Conservation (phyloP, 257 asterid genomes). For the Solanum clarkiae region DNA sequence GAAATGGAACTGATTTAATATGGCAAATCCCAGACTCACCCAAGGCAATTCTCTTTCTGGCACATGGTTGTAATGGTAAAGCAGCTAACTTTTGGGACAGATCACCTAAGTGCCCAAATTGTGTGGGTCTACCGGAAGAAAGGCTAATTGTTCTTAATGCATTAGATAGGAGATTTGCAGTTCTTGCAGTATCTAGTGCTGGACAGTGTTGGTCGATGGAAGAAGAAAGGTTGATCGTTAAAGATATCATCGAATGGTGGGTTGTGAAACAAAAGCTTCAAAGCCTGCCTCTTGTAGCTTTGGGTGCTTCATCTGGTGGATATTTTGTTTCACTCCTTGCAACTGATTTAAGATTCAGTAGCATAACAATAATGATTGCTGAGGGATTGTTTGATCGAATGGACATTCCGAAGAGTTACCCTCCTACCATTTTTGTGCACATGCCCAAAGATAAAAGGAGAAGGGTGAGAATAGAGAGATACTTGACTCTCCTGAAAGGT, state of each 20-base stretch:
- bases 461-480: conserved; percentile 41
- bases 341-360: conserved; percentile 30
- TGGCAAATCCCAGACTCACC: conserved; percentile 85
- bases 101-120: conserved; percentile 52
- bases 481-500: conserved; percentile 35
- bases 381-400: conserved; percentile 68
- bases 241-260: conserved; percentile 60
- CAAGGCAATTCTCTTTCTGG: conserved; percentile 70
- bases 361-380: conserved; percentile 66
- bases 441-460: conserved; percentile 90
- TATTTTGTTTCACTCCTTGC: conserved; percentile 83
- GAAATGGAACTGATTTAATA: conserved; percentile 59
- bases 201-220: conserved; percentile 77
- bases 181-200: conserved; percentile 65
- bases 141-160: conserved; percentile 76
- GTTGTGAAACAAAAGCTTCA: conserved; percentile 35
- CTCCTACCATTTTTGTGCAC: conserved; percentile 86
- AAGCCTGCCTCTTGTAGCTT: conserved; percentile 59
- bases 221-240: conserved; percentile 43
- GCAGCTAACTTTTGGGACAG: conserved; percentile 90
- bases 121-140: conserved; percentile 93
- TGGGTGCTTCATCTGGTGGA: conserved; percentile 98
- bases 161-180: conserved; percentile 64
- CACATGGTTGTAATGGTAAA: conserved; percentile 87
- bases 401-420: conserved; percentile 40